phyloP scores from a whole-genome alignment of 805 yeast genomes.

The Candida manassasensis region DNA sequence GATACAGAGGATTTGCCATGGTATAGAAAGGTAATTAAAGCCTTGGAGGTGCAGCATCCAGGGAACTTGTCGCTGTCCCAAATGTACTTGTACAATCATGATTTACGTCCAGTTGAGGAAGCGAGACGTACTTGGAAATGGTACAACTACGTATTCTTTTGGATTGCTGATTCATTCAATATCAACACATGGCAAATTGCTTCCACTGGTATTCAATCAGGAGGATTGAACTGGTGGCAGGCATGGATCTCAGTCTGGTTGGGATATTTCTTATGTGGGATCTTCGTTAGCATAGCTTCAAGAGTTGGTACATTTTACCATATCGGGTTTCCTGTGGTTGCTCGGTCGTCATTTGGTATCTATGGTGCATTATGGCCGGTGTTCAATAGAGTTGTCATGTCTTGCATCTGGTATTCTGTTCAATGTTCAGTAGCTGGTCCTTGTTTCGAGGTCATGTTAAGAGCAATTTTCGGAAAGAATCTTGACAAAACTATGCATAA shows the following conservation, averaged over 20 bases:
- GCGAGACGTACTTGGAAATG: conserved; percentile 80
- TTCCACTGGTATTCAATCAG: conserved; percentile 67
- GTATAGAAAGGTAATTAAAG: conserved; percentile 10
- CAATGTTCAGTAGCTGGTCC: conserved; percentile 84
- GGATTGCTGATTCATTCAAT: conserved; percentile 89
- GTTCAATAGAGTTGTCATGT: conserved; percentile 82
- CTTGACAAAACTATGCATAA: conserved; percentile 60
- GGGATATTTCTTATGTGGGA: conserved; percentile 68
- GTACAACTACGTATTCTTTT: conserved; percentile 73
- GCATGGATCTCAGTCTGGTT: conserved; percentile 87
- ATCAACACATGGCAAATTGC: conserved; percentile 91
- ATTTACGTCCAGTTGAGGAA: conserved; percentile 73
- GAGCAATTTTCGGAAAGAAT: conserved; percentile 67
- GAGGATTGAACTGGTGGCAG: conserved; percentile 87
- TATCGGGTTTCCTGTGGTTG: conserved; percentile 77
- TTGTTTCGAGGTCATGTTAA: conserved; percentile 71
- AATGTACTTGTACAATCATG: conserved; percentile 67
- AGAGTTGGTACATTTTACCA: conserved; percentile 80
- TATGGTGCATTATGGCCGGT: conserved; percentile 89
- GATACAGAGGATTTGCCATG: conserved; percentile 7
- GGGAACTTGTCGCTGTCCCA: conserved; percentile 50
- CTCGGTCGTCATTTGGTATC: conserved; percentile 80
- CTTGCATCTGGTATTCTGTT: conserved; percentile 83
- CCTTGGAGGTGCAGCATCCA: conserved; percentile 29
- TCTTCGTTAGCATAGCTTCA: conserved; percentile 66